Base-by-base conservation (phyloP, 1,284 basidiomycete genomes). In the Papiliotrema flavescens region DNA sequence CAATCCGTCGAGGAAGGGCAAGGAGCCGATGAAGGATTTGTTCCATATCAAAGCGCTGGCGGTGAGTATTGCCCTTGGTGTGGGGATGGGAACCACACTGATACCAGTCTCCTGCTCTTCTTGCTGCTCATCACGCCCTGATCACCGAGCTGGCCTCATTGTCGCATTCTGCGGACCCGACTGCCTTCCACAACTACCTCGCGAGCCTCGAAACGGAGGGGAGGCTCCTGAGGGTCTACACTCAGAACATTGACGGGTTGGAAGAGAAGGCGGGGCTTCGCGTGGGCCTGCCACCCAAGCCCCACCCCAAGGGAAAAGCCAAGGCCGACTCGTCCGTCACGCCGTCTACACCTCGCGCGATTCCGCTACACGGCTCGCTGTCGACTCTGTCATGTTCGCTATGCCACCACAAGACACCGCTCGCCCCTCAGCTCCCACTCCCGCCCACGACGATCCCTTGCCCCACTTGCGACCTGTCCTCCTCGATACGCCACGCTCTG, bases 201-300 rank as follows among this genome's bases (percentile, higher is more conserved):
- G 85, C 85, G 41, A 69, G 80, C 14, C 82, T 96, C 22, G 90
- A 96, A 66, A 79, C 85, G 53, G 81, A 86, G 45, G 87, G 89
- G 2, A 82, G 84, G 46, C 82, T 97, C 1, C 81, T 93, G 42
- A 83, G 93, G 26, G 89, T 93, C 3, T 97, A 96, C 75, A 95
- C 93, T 0, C 93, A 97, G 78, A 94, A 95, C 75, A 94, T 96
- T 58, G 92, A 97, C 70, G 87, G 86, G 15, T 84, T 97, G 48
- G 92, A 96, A 70, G 80, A 80, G 56, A 90, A 91, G 68, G 87
- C 84, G 14, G 92, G 92, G 3, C 81, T 96, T 7, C 83, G 84
- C 4, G 60, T 66, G 11, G 71, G 72, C 3, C 51, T 71, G 5
- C 71, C 69, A 2, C 13, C 24, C 34, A 46, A 44, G 11, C 20